Evolutionary conservation across 345 rosid genomes (phyloP), one percentile per base, ranked within the genome.

Genomic region (Jatropha curcas): DNA sequence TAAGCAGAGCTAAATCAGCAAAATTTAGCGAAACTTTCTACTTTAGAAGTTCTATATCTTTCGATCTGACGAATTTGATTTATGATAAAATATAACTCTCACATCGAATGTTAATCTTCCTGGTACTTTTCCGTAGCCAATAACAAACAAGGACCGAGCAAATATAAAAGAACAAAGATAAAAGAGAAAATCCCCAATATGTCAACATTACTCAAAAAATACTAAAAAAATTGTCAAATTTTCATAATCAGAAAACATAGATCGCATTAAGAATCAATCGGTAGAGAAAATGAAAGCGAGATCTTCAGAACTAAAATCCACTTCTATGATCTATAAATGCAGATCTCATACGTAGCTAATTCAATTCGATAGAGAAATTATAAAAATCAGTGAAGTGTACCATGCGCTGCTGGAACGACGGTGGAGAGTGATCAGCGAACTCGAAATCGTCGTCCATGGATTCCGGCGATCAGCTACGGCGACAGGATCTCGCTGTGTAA

Each of bases 371-470:
- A 37, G 19, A 48, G 25, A 68, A 68, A 16, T 45, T 52, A 56
- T n/a, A n/a, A n/a, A 62, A 69, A 63, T 62, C 69, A 31, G 7
- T 4, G 53, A 60, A 31, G 12, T 37, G 0, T 60, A 74, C 78
- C 68, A 48, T 59, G 28, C 65, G 39, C 50, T 74, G 39, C 50
- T 74, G 35, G 43, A 68, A 74, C 48, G 77, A 60, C 14, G 78
- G 53, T n/a, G 62, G 17, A 25, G 76, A 63, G 1, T 61, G 68
- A 57, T 74, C 77, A 35, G 77, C 14, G 20, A 74, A 74, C 50
- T 74, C 77, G 71, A 45, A 67, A 67, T 74, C 72, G 53, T 74
- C 78, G 43, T 55, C 56, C 78, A 74, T 74, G 61, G 65, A 3
- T 22, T 1, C 57, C 24, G 52, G 45, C 9, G 53, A 62, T 24